Percentiles rank a stretch among this genome's conserved stretches.
Evolutionary conservation across 169 alveolate genomes (phyloP).

Genomic region (Plasmodium knowlesi): DNA sequence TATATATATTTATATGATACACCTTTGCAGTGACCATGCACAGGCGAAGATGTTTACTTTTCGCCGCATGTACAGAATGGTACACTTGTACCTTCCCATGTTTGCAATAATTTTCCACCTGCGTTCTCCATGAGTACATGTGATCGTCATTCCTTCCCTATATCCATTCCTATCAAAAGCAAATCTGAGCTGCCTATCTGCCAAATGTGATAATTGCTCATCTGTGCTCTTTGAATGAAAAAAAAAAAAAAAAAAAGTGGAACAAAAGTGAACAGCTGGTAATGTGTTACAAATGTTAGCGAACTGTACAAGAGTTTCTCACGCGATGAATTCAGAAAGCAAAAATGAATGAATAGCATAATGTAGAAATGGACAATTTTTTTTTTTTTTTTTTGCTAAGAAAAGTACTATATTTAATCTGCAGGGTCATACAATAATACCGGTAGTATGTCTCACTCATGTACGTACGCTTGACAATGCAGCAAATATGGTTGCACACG

Average conservation of each 20-base stretch:
- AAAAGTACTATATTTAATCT: not conserved
- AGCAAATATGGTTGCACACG: not conserved
- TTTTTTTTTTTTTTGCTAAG: no score
- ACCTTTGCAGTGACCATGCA: not conserved
- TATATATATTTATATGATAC: not conserved
- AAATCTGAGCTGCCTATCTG: not conserved
- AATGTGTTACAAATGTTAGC: not conserved
- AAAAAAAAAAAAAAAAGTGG: not conserved
- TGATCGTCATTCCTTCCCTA: not conserved
- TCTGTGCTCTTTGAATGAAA: not conserved
- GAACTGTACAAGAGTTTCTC: not conserved
- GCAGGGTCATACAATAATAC: not conserved
- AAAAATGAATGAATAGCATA: not conserved
- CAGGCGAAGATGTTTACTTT: not conserved
- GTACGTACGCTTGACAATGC: not conserved
- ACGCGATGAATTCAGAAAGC: not conserved
- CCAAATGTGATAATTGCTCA: not conserved
- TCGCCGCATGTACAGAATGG: not conserved
- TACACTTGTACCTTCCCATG: not conserved
- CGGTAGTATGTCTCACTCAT: not conserved
- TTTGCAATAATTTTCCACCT: not conserved
- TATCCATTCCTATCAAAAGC: not conserved
- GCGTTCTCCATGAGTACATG: not conserved
- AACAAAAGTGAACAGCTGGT: not conserved
- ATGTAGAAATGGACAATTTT: not conserved